Evolutionary conservation across 148 eudicot species (phyloP).

Genomic region (Oxyria digyna): DNA sequence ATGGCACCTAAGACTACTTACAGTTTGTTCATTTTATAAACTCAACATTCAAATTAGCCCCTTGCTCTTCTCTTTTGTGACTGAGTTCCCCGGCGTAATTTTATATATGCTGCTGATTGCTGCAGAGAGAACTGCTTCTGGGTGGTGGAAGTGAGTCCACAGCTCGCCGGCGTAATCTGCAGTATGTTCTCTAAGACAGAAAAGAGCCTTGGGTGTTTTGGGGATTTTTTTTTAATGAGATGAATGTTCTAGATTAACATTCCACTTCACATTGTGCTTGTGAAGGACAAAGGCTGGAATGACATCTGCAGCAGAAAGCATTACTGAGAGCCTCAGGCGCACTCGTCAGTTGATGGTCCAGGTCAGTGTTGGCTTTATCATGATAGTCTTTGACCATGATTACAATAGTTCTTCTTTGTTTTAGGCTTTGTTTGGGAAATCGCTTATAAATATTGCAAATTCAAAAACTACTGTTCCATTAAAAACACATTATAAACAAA

Average conservation of each 20-base stretch:
- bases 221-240: background rate
- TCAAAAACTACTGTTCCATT: no score
- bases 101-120: conserved; percentile 41
- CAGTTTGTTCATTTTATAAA: background rate
- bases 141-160: conserved; percentile 97
- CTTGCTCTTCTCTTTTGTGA: background rate
- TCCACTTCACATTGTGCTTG: background rate
- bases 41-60: background rate
- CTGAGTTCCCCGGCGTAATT: conserved; percentile 15
- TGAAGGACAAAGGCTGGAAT: conserved; percentile 75
- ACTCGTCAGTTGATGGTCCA: conserved; percentile 95
- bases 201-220: background rate
- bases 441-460: no score
- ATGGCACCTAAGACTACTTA: background rate
- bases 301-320: conserved; percentile 97
- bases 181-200: conserved; percentile 36
- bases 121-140: conserved; percentile 79
- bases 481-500: no score
- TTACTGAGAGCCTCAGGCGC: conserved; percentile 89
- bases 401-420: background rate
- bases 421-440: no score
- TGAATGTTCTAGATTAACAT: background rate
- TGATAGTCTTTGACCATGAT: background rate
- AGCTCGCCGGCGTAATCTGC: conserved; percentile 68
- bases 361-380: conserved; percentile 23